Evolutionary conservation across 2,329 filamentous ascomycete genomes (phyloP), one percentile per base, ranked within the genome.

Genomic region (Nemania bipapillata): DNA sequence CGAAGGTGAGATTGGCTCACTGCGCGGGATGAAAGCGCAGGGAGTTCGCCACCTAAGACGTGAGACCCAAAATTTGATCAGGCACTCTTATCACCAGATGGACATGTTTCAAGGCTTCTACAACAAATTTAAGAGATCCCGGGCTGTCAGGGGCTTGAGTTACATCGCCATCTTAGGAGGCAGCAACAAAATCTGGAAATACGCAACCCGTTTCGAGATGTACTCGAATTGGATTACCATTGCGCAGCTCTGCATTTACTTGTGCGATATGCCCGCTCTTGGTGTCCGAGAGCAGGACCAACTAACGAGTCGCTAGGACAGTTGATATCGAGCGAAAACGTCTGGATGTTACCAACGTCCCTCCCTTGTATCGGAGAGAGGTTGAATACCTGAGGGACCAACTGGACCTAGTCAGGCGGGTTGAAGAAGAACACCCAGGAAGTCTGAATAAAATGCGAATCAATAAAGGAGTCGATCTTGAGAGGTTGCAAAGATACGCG

Each of bases 151-250:
- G n/a, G 5, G 20, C 15, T 63, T n/a, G 52, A 24, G 56, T 40
- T 63, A 63, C 37, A 28, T 63, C 26, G 37, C 60, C 32, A 55
- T 63, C 40, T 55, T 52, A 4, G 50, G 37, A 35, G 50, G 60
- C 3, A 56, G 52, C 8, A 20, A 63, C 49, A 37, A 49, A 26
- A 63, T 56, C 42, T 5, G 2, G 1, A 63, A 63, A 63, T 63
- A 63, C 26, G 37, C 26, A 3, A 55, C 35, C 47, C 60, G 50
- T n/a, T 63, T 63, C 40, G 50, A 49, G 28, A 54, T 11, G 26
- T 63, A 63, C 40, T 63, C 37, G 40, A 52, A 63, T 40, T 63
- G 60, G 60, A 63, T 63, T 37, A 49, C n/a, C 26, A 63, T 63
- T 55, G 60, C 50, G 15, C 50, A 4, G 28, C 60, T 63, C 37